Conservation (phyloP, 108 stramenopile species). For the Pseudonitzschia delicatissima region DNA sequence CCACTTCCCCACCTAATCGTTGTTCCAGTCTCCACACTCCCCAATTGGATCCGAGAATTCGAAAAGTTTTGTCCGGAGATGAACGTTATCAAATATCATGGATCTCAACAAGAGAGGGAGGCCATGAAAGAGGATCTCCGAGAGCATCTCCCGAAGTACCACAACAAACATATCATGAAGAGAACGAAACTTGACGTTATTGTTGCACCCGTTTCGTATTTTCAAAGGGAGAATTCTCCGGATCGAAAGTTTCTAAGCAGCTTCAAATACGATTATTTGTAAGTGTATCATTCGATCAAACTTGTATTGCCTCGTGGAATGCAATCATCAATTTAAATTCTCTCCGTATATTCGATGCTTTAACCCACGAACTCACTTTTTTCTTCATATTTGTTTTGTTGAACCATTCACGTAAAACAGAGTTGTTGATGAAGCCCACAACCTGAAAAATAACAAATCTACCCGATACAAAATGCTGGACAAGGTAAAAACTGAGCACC, state of each 20-base stretch:
- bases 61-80: slow-evolving; percentile 82
- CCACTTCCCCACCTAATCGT: slow-evolving; percentile 87
- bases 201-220: slow-evolving; percentile 79
- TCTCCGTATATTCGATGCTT: not conserved
- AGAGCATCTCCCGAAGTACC: slow-evolving; percentile 30
- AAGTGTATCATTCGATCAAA: not conserved
- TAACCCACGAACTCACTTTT: not conserved
- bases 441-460: slow-evolving; percentile 75
- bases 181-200: slow-evolving; percentile 59
- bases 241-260: slow-evolving; percentile 75
- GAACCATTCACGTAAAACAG: not conserved
- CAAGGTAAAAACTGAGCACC: slow-evolving; percentile 54
- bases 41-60: slow-evolving; percentile 97
- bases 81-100: slow-evolving; percentile 86
- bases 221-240: slow-evolving; percentile 66
- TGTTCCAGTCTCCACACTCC: slow-evolving; percentile 90
- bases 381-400: not conserved
- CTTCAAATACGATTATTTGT: slow-evolving; percentile 75
- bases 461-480: slow-evolving; percentile 69
- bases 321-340: too few relatives aligned
- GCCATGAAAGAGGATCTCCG: slow-evolving; percentile 50
- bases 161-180: not conserved
- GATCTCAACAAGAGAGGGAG: slow-evolving; percentile 55
- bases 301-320: not conserved
- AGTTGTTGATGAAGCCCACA: slow-evolving; percentile 79